Base-by-base conservation (phyloP, 202 grass and related monocot genomes). In the Cymbopogon flexuosus region DNA sequence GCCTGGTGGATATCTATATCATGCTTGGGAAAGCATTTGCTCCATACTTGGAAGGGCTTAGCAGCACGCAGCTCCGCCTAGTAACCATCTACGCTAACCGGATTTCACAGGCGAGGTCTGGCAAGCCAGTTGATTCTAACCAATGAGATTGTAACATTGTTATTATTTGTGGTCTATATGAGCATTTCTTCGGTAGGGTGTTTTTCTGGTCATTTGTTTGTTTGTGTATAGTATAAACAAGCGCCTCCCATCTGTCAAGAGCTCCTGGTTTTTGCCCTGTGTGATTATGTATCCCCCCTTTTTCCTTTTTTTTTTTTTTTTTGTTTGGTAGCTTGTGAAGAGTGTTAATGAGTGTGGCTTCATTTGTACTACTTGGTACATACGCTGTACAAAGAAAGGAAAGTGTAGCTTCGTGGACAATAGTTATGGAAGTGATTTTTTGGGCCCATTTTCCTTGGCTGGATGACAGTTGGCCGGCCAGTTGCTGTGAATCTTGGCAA, bases 1-100 rank as follows among this genome's bases (percentile, higher is more conserved):
- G 96, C 81, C 80, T 99, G 85, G 92, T 99, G 87, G 96, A 99
- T 76, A 99, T 99, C 79, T 99, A 99, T 72, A 99, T 99, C 82
- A 90, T 96, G 75, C 92, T 99, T n/a, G 96, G 96, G 63, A 96
- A 99, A 76, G 67, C 88, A 37, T 99, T 99, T 13, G 80, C 86
- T 42, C 96, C 96, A 18, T 91, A 99, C 62, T 78, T 99, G 62
- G 92, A 99, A 73, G 88, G 92, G 61, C 90, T 99, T 43, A 99
- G 87, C 83, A 96, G 90, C 82, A 99, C 96, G 0, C 96, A 99
- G 69, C 77, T 99, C 66, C 86, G 90, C 4, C 74, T 99, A 18
- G 92, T 99, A 74, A 99, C 96, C 71, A 99, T 99, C 73, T 99
- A 96, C 21, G 96, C 96, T 56, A 99, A 93, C 79, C 85, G 96